Evolutionary conservation across 306 rosid genomes (phyloP).

Genomic region (Rosa rugosa): DNA sequence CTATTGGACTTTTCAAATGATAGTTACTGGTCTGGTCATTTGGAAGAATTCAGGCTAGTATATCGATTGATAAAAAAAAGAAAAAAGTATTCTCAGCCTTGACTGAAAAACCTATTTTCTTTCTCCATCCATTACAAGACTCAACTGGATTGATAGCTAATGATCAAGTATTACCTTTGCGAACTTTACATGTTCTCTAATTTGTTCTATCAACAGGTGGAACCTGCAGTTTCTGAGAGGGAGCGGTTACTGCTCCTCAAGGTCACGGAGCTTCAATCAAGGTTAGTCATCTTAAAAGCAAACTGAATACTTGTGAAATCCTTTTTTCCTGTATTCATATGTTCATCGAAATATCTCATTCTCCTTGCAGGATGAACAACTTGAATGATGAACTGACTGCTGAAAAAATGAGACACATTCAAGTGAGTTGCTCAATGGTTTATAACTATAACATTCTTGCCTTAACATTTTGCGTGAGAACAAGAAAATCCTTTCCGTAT

Average conservation of each 20-base stretch:
- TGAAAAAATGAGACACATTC: constrained; percentile 74
- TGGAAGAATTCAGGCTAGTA: neutral
- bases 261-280: constrained; percentile 84
- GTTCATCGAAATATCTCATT: neutral
- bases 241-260: constrained; percentile 60
- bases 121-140: neutral
- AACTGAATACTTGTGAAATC: constrained; percentile 14
- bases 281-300: constrained; percentile 46
- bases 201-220: constrained; percentile 49
- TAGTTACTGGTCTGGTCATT: neutral
- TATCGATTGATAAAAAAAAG: neutral
- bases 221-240: constrained; percentile 66
- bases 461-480: neutral
- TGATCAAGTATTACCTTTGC: constrained; percentile 10
- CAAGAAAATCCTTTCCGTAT: neutral
- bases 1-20: neutral
- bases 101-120: neutral
- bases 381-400: constrained; percentile 71
- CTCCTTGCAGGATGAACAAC: constrained; percentile 63
- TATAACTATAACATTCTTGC: neutral
- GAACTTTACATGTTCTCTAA: constrained; percentile 13
- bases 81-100: neutral
- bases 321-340: constrained; percentile 15
- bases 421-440: constrained; percentile 52
- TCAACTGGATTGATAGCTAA: neutral